Evolutionary conservation across 441 rosid genomes (phyloP), one percentile per base, ranked within the genome.

Genomic region (Erysimum cheiri): DNA sequence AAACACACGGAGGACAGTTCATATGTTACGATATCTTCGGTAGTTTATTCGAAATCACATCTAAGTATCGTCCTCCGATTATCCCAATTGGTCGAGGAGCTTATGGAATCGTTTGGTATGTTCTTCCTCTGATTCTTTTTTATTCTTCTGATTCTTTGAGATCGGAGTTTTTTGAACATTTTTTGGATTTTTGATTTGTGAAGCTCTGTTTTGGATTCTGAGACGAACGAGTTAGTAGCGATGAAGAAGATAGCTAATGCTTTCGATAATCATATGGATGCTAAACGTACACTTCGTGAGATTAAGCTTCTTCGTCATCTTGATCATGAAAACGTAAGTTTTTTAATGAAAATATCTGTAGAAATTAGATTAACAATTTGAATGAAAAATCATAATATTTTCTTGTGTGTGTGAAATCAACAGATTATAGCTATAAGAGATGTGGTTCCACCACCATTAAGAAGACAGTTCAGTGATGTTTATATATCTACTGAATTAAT

Each of bases 251-350:
- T 95, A 35, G 93, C 98, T 0, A 88, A 88, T 75, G 96, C 98
- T 26, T 95, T 95, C 60, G 99, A 95, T 71, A 95, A 92, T 56
- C 84, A 87, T 67, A 95, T 90, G 96, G 99, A 95, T 47, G 95
- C 98, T 24, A 95, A 95, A 79, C 97, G 99, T 13, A 95, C 99
- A 36, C 99, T 95, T 73, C 94, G 99, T 8, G 99, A 95, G 81
- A 95, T 92, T 57, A 95, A 92, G 81, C 90, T 95, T 59, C 90
- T 95, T 71, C 96, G 91, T 31, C 99, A 95, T 78, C 78, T 95
- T 13, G 95, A 92, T 85, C 98, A 95, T 54, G 99, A 95, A 77
- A 95, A 95, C 75, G 99, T 95, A 31, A 77, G 88, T 71, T 9
- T 52, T 10, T 29, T 39, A 0, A 8, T 60, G 68, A 63, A 41